Conservation (phyloP, 768 basidiomycete species). For the Amanita pallidorosea region DNA sequence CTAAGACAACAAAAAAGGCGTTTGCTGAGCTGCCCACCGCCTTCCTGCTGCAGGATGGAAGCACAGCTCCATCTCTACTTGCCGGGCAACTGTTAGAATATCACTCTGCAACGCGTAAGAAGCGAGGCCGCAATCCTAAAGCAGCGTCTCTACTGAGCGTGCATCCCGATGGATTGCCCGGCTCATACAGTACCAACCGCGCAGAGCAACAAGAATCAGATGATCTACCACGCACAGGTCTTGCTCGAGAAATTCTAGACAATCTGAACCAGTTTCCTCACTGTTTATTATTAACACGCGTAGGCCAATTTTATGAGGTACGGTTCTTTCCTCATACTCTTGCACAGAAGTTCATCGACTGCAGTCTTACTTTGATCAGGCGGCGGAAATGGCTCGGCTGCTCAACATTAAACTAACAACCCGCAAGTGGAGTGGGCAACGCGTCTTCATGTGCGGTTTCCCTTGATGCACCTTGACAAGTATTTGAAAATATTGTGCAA, state of each 20-base stretch:
- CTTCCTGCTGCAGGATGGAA: slow-evolving; percentile 32
- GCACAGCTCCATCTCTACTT: slow-evolving; percentile 27
- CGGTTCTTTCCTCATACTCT: slow-evolving; percentile 6
- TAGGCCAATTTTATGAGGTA: slow-evolving; percentile 95
- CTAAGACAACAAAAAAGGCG: slow-evolving; percentile 18
- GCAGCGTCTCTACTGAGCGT: background rate
- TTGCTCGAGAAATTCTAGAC: slow-evolving; percentile 60
- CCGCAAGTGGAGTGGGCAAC: slow-evolving; percentile 59
- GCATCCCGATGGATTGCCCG: background rate
- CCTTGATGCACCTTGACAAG: slow-evolving; percentile 73
- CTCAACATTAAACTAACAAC: slow-evolving; percentile 79
- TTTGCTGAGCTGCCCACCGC: slow-evolving; percentile 47
- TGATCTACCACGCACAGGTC: slow-evolving; percentile 9
- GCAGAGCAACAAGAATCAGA: background rate
- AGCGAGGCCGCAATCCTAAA: slow-evolving; percentile 1
- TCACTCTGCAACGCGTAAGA: slow-evolving; percentile 5
- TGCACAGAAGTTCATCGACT: slow-evolving; percentile 5
- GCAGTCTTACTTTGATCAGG: slow-evolving; percentile 93
- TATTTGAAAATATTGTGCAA: slow-evolving; percentile 78
- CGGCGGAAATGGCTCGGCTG: slow-evolving; percentile 60
- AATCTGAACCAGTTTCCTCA: slow-evolving; percentile 76
- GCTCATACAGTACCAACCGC: background rate
- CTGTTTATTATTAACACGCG: slow-evolving; percentile 82
- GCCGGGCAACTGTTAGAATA: slow-evolving; percentile 22
- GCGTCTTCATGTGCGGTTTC: slow-evolving; percentile 85